phyloP scores from a whole-genome alignment of 164 flowering plant genomes.

The Magnolia changhungtana region DNA sequence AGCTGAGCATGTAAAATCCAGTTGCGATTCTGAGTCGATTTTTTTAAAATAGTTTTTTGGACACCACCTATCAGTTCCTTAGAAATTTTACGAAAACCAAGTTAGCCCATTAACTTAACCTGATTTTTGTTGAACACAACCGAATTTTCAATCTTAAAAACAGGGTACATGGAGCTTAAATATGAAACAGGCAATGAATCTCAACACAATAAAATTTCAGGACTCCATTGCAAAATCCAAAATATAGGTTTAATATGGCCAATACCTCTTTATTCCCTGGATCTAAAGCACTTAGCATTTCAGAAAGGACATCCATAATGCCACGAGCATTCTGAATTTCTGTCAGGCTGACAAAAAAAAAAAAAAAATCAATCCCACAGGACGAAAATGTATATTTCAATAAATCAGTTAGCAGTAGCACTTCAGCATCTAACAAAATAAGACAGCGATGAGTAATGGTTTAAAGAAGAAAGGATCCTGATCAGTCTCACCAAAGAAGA shows the following conservation, averaged over 20 bases:
- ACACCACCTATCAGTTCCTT: too few relatives aligned
- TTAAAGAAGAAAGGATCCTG: background rate
- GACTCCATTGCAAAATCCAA: background rate
- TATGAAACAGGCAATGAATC: background rate
- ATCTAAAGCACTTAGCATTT: slow-evolving; percentile 92
- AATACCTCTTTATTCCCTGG: slow-evolving; percentile 51
- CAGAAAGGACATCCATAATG: slow-evolving; percentile 95
- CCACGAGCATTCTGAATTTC: slow-evolving; percentile 98
- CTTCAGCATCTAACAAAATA: background rate
- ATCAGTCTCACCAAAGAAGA: background rate
- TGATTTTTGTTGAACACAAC: background rate
- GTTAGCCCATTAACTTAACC: background rate
- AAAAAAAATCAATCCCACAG: background rate
- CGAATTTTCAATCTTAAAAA: background rate
- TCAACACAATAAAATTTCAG: background rate
- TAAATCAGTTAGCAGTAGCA: slow-evolving; percentile 3
- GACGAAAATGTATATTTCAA: background rate
- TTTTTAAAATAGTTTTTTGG: too few relatives aligned
- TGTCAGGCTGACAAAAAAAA: slow-evolving; percentile 48
- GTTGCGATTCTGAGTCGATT: too few relatives aligned
- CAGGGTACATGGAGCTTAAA: background rate
- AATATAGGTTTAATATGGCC: background rate
- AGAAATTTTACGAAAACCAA: background rate
- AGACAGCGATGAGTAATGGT: background rate
- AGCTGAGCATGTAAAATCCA: too few relatives aligned